Percentiles rank a stretch among this genome's conserved stretches.
Conservation (phyloP, 2,329 filamentous ascomycete genomes). For the Trichoderma atroviride region DNA sequence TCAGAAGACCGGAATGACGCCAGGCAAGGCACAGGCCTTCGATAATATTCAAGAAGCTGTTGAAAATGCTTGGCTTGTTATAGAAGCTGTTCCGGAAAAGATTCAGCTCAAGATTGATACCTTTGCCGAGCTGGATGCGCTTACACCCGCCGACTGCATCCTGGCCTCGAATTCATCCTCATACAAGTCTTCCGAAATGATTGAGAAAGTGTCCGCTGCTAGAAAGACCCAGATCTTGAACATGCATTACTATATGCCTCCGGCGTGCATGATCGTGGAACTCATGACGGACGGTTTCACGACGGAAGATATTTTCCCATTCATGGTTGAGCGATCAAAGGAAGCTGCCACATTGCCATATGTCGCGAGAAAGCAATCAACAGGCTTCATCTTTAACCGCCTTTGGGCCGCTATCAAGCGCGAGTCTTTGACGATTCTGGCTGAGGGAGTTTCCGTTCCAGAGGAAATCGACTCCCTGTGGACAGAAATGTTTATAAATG, state of each 20-base stretch:
- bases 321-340: slow-evolving; percentile 45
- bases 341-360: slow-evolving; percentile 48
- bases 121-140: slow-evolving; percentile 50
- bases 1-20: slow-evolving; percentile 25
- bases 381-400: slow-evolving; percentile 58
- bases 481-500: slow-evolving; percentile 39
- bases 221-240: slow-evolving; percentile 49
- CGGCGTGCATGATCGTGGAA: slow-evolving; percentile 50
- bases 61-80: slow-evolving; percentile 53
- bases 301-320: slow-evolving; percentile 46
- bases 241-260: slow-evolving; percentile 57
- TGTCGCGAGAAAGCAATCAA: slow-evolving; percentile 51
- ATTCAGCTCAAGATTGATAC: slow-evolving; percentile 52
- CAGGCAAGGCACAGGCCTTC: slow-evolving; percentile 39
- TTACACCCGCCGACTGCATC: slow-evolving; percentile 49
- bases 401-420: slow-evolving; percentile 61
- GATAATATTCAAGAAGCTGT: slow-evolving; percentile 46
- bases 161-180: slow-evolving; percentile 56
- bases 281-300: slow-evolving; percentile 57
- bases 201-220: slow-evolving; percentile 44
- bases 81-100: slow-evolving; percentile 57
- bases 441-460: slow-evolving; percentile 52
- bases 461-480: slow-evolving; percentile 55
- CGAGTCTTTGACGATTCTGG: slow-evolving; percentile 52
- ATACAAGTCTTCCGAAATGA: slow-evolving; percentile 53